A percentile compares a stretch with the other conserved stretches of the same genome.
Evolutionary conservation across 352 stramenopile species (phyloP).

Genomic region (Phytophthora foliorum): DNA sequence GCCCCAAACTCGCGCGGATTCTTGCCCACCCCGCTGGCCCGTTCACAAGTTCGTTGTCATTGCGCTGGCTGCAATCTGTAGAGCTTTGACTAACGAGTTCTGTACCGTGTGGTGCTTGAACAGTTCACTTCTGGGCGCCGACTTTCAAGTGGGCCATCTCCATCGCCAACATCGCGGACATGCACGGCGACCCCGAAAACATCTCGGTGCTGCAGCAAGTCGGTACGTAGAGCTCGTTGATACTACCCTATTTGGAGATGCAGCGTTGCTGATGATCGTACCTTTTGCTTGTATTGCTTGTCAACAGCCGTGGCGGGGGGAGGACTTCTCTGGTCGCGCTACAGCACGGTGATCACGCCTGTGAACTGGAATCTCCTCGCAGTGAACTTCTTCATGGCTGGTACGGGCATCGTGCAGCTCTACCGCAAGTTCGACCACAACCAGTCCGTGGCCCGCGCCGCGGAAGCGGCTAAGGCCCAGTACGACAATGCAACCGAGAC

Average conservation of each 20-base stretch:
- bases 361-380: slow-evolving; percentile 94
- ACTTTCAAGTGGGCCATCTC: slow-evolving; percentile 92
- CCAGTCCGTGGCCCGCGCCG: slow-evolving; percentile 3
- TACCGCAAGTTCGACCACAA: slow-evolving; percentile 65
- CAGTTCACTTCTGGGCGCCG: slow-evolving; percentile 92
- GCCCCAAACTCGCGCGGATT: slow-evolving; percentile 68
- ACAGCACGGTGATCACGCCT: slow-evolving; percentile 89
- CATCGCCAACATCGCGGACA: slow-evolving; percentile 89
- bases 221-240: slow-evolving; percentile 28
- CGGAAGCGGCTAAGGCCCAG: slow-evolving; percentile 1
- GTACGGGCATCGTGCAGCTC: slow-evolving; percentile 72
- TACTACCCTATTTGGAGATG: background rate
- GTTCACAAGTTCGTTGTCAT: slow-evolving; percentile 73
- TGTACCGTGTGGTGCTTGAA: background rate
- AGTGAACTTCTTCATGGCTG: slow-evolving; percentile 92
- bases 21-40: slow-evolving; percentile 84
- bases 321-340: slow-evolving; percentile 91
- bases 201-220: slow-evolving; percentile 83
- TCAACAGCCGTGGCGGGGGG: slow-evolving; percentile 66
- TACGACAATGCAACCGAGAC: slow-evolving; percentile 3
- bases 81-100: background rate
- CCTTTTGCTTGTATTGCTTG: slow-evolving; percentile 4
- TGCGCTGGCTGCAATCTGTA: background rate
- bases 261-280: slow-evolving; percentile 1
- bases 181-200: slow-evolving; percentile 79